Conservation (phyloP, 768 basidiomycete genomes). For the Pseudohyphozyma bogoriensis region DNA sequence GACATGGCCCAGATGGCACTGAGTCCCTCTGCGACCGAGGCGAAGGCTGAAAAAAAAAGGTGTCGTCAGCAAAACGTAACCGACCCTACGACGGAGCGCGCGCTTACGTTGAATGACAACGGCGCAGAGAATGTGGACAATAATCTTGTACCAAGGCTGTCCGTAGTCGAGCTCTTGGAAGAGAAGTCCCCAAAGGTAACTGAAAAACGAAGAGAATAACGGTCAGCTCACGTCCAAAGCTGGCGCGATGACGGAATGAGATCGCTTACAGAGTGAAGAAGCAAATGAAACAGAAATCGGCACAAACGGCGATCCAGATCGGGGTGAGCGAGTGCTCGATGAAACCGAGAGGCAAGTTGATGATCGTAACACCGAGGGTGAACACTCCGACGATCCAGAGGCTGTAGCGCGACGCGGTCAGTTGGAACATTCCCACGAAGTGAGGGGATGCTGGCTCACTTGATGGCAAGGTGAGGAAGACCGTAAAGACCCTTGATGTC, state of each 20-base stretch:
- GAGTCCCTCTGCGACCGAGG: constrained; percentile 35
- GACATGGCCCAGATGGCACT: constrained; percentile 36
- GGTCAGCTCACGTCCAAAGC: neutral
- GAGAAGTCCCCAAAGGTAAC: constrained; percentile 34
- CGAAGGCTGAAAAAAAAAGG: constrained; percentile 19
- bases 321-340: constrained; percentile 35
- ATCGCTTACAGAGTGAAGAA: constrained; percentile 27
- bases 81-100: neutral
- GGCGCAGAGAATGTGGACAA: constrained; percentile 30
- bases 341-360: constrained; percentile 35
- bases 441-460: too few species aligned
- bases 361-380: constrained; percentile 35
- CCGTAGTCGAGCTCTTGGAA: constrained; percentile 35
- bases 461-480: constrained; percentile 36
- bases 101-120: constrained; percentile 32
- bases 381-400: constrained; percentile 28
- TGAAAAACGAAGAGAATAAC: neutral
- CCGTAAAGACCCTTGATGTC: constrained; percentile 37
- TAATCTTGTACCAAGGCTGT: constrained; percentile 33
- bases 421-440: constrained; percentile 34
- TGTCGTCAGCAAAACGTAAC: too few species aligned
- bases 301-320: constrained; percentile 35
- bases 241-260: neutral
- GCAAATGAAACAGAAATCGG: constrained; percentile 36
- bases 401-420: too few species aligned